Evolutionary conservation across 2,329 filamentous ascomycete genomes (phyloP), one percentile per base, ranked within the genome.

Genomic region (Cercospora sp.): DNA sequence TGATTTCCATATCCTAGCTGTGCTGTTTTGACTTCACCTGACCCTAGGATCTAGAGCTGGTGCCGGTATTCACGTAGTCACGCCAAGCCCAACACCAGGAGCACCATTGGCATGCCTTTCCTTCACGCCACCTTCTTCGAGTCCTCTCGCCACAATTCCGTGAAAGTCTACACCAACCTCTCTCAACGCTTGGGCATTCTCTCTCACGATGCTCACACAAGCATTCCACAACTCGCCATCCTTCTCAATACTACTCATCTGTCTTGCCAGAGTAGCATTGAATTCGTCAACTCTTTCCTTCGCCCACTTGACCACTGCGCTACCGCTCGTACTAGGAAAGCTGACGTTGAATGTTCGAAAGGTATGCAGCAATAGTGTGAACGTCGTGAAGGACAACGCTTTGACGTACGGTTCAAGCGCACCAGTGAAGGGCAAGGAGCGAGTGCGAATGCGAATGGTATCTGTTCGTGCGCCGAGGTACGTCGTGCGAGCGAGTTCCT

Each of bases 231-330:
- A 86, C 55, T 88, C 85, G 13, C 90, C 90, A n/a, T 87, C 89
- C 60, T 84, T 86, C 69, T 96, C 90, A 2, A 95, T 91, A 77
- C 91, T 93, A 80, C 93, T 96, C 69, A 99, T 83, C 80, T 98
- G 95, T 67, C 94, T 85, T 39, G 86, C 88, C 42, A 99, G 83
- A 61, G 95, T 89, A 57, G 85, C 85, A 75, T 97, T 98, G 83
- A 98, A 98, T 1, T 89, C 89, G 74, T 97, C 94, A 1, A 98
- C 89, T 77, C 96, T 90, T 74, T 95, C 91, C 80, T 97, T 98
- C n/a, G 93, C 94, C 95, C 95, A 99, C 77, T 94, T 96, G 75
- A 99, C 94, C 74, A 93, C 96, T 0, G 94, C 93, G 86, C 95
- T 96, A 83, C 95, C 92, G 13, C 89, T 85, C 28, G 92, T 86